Evolutionary conservation across 2,329 filamentous ascomycete genomes (phyloP).

Genomic region (Dactylellina leptospora): DNA sequence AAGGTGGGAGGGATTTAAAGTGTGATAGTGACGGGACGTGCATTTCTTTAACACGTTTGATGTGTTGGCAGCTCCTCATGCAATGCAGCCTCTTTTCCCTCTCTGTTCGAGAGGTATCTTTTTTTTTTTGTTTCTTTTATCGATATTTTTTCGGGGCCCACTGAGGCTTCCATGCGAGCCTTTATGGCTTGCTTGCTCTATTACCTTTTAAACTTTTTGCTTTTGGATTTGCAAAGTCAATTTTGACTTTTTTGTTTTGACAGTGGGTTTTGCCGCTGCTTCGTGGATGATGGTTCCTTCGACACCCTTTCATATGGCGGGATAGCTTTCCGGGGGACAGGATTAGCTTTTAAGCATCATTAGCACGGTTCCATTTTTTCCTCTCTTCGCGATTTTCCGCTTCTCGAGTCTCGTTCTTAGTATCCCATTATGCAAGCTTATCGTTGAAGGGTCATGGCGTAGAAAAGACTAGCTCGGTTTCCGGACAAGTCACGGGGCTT

Average conservation of each 20-base stretch:
- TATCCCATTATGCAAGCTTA: constrained; percentile 39
- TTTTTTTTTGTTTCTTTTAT: constrained; percentile 7
- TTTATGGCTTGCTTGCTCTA: background rate
- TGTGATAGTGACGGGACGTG: constrained; percentile 40
- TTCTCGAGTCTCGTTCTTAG: background rate
- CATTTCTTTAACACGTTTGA: constrained; percentile 33
- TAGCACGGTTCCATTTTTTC: background rate
- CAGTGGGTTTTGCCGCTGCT: constrained; percentile 8
- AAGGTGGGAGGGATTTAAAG: constrained; percentile 7
- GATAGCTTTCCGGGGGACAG: constrained; percentile 36
- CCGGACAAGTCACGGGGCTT: constrained; percentile 3
- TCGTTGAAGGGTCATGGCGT: constrained; percentile 2
- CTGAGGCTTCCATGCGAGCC: constrained; percentile 41
- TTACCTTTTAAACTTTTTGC: background rate
- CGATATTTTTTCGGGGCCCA: constrained; percentile 9
- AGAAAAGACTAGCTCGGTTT: background rate
- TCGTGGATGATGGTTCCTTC: constrained; percentile 4
- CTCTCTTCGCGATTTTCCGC: background rate
- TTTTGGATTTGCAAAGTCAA: too few species aligned
- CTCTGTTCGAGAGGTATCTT: background rate
- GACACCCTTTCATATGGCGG: background rate
- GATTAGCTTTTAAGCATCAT: too few species aligned
- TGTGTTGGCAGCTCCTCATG: constrained; percentile 40
- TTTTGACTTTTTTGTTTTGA: background rate
- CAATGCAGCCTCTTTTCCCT: constrained; percentile 7